Evolutionary conservation across 148 eudicot genomes (phyloP).

Genomic region (Rhododendron mucronatum): DNA sequence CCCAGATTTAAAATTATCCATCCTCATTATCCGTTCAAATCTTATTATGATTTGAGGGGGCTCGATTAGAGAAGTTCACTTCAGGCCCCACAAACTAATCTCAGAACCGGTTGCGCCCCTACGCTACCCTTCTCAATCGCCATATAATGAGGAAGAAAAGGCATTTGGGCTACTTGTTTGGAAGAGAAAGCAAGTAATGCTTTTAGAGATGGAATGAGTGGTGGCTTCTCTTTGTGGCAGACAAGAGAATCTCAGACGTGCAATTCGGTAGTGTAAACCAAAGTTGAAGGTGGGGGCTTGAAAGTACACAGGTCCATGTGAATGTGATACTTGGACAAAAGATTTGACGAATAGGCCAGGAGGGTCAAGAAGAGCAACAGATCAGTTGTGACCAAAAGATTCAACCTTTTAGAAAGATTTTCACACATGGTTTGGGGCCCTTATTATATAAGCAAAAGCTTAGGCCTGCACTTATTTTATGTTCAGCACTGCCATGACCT

Average conservation of each 20-base stretch:
- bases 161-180: neutral
- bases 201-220: neutral
- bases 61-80: too few species aligned
- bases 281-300: too few species aligned
- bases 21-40: too few species aligned
- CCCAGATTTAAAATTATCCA: too few species aligned
- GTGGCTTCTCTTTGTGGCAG: slow-evolving; percentile 6
- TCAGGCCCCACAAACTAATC: too few species aligned
- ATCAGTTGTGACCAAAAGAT: neutral
- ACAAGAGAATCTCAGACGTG: neutral
- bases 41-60: too few species aligned
- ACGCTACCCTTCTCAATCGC: neutral
- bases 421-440: slow-evolving; percentile 9
- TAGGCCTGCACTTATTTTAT: neutral
- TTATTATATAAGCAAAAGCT: neutral
- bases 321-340: neutral
- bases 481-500: neutral
- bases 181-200: neutral
- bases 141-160: neutral
- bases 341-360: neutral
- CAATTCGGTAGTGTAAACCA: neutral
- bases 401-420: neutral
- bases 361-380: neutral
- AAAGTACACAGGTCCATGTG: neutral
- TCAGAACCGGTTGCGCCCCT: neutral